A percentile compares a stretch with the other conserved stretches of the same genome.
Conservation (phyloP, 2,329 filamentous ascomycete species). For the Trichophyton schoenleinii region DNA sequence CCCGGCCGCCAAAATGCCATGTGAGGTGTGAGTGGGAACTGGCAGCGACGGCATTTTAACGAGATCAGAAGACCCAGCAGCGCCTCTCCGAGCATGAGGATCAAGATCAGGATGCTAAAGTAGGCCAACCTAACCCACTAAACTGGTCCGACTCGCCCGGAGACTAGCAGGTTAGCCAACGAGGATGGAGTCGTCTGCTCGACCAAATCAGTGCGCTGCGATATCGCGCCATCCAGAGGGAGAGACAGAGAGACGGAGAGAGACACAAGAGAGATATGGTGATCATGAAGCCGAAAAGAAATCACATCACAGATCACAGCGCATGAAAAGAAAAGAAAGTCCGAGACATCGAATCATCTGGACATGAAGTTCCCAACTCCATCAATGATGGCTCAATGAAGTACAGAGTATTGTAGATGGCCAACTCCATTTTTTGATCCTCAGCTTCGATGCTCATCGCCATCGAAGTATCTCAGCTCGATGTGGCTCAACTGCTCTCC, state of each 20-base stretch:
- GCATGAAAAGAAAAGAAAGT: neutral
- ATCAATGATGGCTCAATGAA: too few relatives aligned
- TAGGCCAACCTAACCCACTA: neutral
- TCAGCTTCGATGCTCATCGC: neutral
- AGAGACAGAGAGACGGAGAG: too few relatives aligned
- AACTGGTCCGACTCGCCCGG: too few relatives aligned
- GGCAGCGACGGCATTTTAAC: neutral
- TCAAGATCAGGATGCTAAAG: neutral
- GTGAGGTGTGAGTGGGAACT: constrained; percentile 2
- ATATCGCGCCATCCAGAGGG: neutral
- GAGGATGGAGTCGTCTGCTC: too few relatives aligned
- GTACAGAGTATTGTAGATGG: too few relatives aligned
- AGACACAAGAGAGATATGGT: neutral
- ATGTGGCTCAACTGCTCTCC: too few relatives aligned
- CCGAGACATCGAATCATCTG: neutral
- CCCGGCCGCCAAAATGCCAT: neutral
- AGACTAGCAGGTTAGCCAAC: too few relatives aligned
- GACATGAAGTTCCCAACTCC: neutral
- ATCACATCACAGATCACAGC: neutral
- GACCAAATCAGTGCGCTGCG: neutral
- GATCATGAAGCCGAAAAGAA: neutral
- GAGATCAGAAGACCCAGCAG: neutral
- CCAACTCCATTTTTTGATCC: neutral
- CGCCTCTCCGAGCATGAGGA: neutral
- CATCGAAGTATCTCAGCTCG: too few relatives aligned